Conservation (phyloP, 1,139 yeast genomes). For the Yamadazyma triangularis region DNA sequence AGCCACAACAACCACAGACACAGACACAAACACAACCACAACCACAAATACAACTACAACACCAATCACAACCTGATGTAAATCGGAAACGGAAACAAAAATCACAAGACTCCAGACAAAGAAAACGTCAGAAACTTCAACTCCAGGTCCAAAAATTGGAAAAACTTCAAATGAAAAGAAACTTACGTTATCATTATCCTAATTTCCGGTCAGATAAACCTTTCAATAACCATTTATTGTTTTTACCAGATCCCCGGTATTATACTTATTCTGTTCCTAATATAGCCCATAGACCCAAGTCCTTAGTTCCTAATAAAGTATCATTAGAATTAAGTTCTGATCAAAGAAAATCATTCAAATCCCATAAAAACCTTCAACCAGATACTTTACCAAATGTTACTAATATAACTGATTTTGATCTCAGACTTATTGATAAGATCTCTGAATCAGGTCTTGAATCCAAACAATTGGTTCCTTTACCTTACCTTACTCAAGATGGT, state of each 20-base stretch:
- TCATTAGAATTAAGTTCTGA: conserved; percentile 47
- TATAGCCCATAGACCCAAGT: conserved; percentile 41
- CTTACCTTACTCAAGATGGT: conserved; percentile 29
- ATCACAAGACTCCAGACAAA: conserved; percentile 13
- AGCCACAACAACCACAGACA: conserved; percentile 4
- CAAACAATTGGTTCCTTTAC: conserved; percentile 20
- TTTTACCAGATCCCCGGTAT: conserved; percentile 58
- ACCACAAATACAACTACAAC: neutral
- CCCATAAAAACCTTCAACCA: conserved; percentile 13
- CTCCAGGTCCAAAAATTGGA: conserved; percentile 30
- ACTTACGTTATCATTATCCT: conserved; percentile 55
- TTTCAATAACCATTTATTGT: conserved; percentile 62
- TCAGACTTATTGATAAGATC: conserved; percentile 25
- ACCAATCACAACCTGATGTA: neutral
- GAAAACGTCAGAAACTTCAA: conserved; percentile 23
- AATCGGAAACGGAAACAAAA: conserved; percentile 2
- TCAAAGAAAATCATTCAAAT: conserved; percentile 39
- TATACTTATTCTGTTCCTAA: conserved; percentile 52
- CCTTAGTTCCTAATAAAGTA: conserved; percentile 58
- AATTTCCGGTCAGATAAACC: conserved; percentile 52
- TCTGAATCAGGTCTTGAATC: conserved; percentile 9
- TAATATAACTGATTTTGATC: conserved; percentile 28
- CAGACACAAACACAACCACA: conserved; percentile 1
- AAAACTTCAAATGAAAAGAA: conserved; percentile 26
- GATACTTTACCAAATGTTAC: conserved; percentile 8